Evolutionary conservation across 2,329 filamentous ascomycete species (phyloP).

Genomic region (Thermomyces lanuginosus): DNA sequence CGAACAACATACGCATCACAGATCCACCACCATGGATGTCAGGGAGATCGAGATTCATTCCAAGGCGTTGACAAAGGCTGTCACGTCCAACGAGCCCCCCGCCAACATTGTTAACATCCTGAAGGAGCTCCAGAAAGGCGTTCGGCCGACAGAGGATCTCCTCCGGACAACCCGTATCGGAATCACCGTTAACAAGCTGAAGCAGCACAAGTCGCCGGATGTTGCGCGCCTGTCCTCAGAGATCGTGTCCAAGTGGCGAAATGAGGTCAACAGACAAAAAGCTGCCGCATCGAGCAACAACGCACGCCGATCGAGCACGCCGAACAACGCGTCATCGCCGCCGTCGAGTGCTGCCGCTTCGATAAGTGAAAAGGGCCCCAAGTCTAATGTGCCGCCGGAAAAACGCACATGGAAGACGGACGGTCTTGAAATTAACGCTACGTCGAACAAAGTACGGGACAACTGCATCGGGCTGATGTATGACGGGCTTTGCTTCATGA

Average conservation of each 20-base stretch:
- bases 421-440: constrained; percentile 60
- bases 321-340: constrained; percentile 38
- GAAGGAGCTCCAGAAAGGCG: constrained; percentile 61
- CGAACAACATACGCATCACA: too few relatives aligned
- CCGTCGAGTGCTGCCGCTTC: too few relatives aligned
- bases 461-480: constrained; percentile 83
- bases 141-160: constrained; percentile 74
- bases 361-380: constrained; percentile 31
- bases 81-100: constrained; percentile 56
- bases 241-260: constrained; percentile 55
- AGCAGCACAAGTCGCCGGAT: constrained; percentile 56
- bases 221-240: constrained; percentile 62
- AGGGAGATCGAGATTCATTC: constrained; percentile 65
- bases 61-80: constrained; percentile 65
- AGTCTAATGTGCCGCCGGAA: constrained; percentile 44
- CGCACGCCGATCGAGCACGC: constrained; percentile 25
- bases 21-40: constrained; percentile 48
- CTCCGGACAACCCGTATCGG: constrained; percentile 84
- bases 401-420: constrained; percentile 74
- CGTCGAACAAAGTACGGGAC: constrained; percentile 57
- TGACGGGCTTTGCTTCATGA: constrained; percentile 69
- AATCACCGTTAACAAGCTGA: constrained; percentile 72
- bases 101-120: constrained; percentile 58
- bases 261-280: constrained; percentile 31
- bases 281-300: constrained; percentile 23